Conservation (phyloP, 1,284 basidiomycete genomes). For the Cystobasidiaceae sp. region DNA sequence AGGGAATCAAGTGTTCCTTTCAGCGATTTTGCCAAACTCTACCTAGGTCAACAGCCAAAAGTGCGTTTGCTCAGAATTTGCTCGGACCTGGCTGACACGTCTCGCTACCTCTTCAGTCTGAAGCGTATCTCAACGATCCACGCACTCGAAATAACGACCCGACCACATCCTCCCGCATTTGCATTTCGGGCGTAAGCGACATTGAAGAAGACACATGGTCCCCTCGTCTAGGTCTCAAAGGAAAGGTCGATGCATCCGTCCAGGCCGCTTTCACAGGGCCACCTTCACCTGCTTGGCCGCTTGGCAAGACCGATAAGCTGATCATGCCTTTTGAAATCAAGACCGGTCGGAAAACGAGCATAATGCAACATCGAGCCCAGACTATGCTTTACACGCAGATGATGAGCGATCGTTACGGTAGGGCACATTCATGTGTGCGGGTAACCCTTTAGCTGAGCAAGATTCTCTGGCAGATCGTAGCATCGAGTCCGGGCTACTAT, state of each 20-base stretch:
- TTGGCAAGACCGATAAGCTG: conserved; percentile 36
- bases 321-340: conserved; percentile 91
- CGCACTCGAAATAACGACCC: conserved; percentile 53
- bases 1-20: conserved; percentile 60
- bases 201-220: conserved; percentile 98
- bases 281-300: conserved; percentile 41
- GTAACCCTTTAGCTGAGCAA: too few species aligned
- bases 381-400: conserved; percentile 95
- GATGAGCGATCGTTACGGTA: conserved; percentile 79
- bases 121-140: conserved; percentile 52
- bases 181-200: conserved; percentile 69
- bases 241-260: conserved; percentile 88
- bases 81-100: not conserved
- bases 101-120: not conserved
- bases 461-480: conserved; percentile 49
- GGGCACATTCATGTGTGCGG: too few species aligned
- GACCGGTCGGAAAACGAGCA: conserved; percentile 71
- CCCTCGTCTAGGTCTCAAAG: conserved; percentile 88
- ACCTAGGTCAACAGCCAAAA: conserved; percentile 57
- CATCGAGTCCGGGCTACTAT: conserved; percentile 69
- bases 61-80: not conserved
- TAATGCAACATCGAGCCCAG: conserved; percentile 92
- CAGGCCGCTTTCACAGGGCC: conserved; percentile 53
- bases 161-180: conserved; percentile 53
- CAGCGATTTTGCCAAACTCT: conserved; percentile 60